Percentiles rank a stretch among this genome's conserved stretches.
Conservation (phyloP, 75 land plant genomes). For the Ceratopteris richardii region DNA sequence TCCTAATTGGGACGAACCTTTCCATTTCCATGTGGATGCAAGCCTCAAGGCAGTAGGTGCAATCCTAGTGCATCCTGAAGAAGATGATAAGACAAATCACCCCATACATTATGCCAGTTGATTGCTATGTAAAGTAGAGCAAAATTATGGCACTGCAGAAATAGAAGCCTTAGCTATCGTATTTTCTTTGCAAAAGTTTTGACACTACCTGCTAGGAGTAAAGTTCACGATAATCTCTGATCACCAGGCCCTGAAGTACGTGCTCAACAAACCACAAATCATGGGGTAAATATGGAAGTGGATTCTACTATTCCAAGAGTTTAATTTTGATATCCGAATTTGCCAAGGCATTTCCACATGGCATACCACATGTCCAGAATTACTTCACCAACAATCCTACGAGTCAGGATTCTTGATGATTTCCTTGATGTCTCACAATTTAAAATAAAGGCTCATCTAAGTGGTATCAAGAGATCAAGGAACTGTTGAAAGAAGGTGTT, state of each 20-base stretch:
- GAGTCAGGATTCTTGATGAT: no score
- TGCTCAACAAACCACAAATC: conserved; percentile 1
- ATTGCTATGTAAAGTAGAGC: background rate
- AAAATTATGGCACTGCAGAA: background rate
- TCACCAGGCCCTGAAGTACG: conserved; percentile 6
- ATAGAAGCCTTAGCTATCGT: background rate
- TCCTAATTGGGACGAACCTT: background rate
- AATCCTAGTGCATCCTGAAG: background rate
- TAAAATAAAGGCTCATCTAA: no score
- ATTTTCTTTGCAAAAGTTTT: no score
- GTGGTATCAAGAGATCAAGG: no score
- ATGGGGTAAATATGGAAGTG: background rate
- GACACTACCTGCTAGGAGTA: no score
- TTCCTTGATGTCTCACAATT: no score
- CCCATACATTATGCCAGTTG: conserved; percentile 7
- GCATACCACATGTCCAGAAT: no score
- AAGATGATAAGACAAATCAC: background rate
- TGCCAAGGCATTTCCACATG: conserved; percentile 5
- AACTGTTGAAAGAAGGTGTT: no score
- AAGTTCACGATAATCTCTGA: conserved; percentile 1
- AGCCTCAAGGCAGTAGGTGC: background rate
- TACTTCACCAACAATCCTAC: no score
- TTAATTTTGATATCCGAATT: conserved; percentile 3
- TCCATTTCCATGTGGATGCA: conserved; percentile 7
- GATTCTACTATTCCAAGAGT: conserved; percentile 9